phyloP scores from a whole-genome alignment of 2,329 filamentous ascomycete species.

The Sporothrix mexicana region DNA sequence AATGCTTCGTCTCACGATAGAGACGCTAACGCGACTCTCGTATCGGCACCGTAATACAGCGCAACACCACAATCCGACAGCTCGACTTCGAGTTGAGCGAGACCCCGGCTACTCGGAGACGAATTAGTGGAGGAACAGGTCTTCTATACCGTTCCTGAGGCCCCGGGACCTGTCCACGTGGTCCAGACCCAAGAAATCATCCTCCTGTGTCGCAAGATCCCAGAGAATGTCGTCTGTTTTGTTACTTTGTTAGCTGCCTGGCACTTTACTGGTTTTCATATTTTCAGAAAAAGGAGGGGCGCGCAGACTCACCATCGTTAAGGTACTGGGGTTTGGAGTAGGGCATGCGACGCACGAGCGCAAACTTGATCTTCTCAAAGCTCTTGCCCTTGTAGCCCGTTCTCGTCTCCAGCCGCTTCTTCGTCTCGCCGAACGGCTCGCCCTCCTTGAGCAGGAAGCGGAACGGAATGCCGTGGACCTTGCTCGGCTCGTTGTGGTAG shows the following conservation, averaged over 20 bases:
- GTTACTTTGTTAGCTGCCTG: slow-evolving; percentile 43
- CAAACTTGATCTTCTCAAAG: slow-evolving; percentile 98
- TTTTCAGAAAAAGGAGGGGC: no score
- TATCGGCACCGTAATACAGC: neutral
- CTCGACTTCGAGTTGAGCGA: neutral
- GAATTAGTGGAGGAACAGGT: slow-evolving; percentile 62
- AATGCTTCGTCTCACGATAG: neutral
- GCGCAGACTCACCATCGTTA: slow-evolving; percentile 73
- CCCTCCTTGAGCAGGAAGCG: slow-evolving; percentile 84
- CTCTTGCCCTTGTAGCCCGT: slow-evolving; percentile 97
- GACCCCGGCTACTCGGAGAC: neutral
- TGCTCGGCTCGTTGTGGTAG: slow-evolving; percentile 86
- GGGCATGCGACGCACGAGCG: slow-evolving; percentile 71
- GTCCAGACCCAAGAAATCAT: slow-evolving; percentile 69
- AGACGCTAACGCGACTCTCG: neutral
- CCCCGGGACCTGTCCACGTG: slow-evolving; percentile 67
- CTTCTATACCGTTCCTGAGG: slow-evolving; percentile 64
- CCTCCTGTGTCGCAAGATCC: slow-evolving; percentile 58
- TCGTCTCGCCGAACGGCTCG: slow-evolving; percentile 88
- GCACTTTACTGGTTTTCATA: neutral
- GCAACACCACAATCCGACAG: neutral
- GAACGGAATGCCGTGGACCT: slow-evolving; percentile 89
- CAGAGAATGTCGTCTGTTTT: slow-evolving; percentile 64
- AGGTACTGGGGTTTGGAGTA: slow-evolving; percentile 84
- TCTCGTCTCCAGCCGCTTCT: slow-evolving; percentile 89